Percentiles rank a stretch among this genome's conserved stretches.
phyloP scores from a whole-genome alignment of 805 yeast species.

The Starmerella ratchasimensis region DNA sequence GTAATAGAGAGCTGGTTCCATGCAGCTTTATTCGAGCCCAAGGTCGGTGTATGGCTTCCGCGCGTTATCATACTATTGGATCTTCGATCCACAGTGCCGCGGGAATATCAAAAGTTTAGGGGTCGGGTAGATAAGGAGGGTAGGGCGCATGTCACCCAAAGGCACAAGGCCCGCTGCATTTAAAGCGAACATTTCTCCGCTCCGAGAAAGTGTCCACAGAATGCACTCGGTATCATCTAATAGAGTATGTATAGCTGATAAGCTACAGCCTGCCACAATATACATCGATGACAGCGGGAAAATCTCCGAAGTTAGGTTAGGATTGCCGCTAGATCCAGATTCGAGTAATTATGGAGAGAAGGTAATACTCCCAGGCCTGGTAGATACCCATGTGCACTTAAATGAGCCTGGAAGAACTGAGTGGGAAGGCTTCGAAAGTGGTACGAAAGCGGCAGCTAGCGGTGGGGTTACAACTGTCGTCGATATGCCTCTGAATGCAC shows the following conservation, averaged over 20 bases:
- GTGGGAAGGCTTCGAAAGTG: slow-evolving; percentile 98
- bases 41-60: no score
- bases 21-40: no score
- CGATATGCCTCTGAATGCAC: slow-evolving; percentile 92
- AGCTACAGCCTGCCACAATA: slow-evolving; percentile 22
- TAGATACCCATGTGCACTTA: slow-evolving; percentile 86
- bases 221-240: slow-evolving; percentile 13
- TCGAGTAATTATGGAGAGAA: slow-evolving; percentile 44
- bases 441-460: slow-evolving; percentile 84
- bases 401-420: slow-evolving; percentile 97
- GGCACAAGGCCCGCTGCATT: no score
- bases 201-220: not conserved
- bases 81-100: no score
- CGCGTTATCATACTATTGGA: no score
- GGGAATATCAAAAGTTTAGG: no score
- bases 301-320: slow-evolving; percentile 37
- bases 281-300: slow-evolving; percentile 36
- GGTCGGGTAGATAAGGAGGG: no score
- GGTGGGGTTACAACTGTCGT: slow-evolving; percentile 95
- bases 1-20: no score
- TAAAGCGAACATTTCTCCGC: no score
- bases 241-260: slow-evolving; percentile 18
- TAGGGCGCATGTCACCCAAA: no score
- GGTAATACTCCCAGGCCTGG: slow-evolving; percentile 74
- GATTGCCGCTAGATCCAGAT: slow-evolving; percentile 22